Evolutionary conservation across 2,329 filamentous ascomycete species (phyloP).

Genomic region (Hymenoscyphus repandus): DNA sequence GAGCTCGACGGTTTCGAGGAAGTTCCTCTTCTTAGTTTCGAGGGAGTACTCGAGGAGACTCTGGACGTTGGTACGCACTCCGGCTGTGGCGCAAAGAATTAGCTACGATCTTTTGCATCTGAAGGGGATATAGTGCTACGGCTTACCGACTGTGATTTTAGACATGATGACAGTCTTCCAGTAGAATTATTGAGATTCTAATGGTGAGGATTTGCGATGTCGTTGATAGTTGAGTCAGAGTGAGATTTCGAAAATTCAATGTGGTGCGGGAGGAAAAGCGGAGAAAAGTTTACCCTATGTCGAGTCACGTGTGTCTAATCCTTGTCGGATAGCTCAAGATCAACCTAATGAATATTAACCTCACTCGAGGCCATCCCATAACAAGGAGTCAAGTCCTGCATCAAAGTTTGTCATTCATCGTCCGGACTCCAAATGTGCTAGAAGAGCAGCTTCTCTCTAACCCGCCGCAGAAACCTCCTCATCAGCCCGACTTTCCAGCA

Average conservation of each 20-base stretch:
- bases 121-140: slow-evolving; percentile 1
- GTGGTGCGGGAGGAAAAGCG: background rate
- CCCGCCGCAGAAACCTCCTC: too few relatives aligned
- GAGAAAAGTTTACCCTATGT: background rate
- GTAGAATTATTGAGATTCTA: slow-evolving; percentile 62
- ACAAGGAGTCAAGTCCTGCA: too few relatives aligned
- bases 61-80: slow-evolving; percentile 92
- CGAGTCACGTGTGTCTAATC: too few relatives aligned
- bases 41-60: slow-evolving; percentile 92
- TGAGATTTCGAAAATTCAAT: background rate
- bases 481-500: too few relatives aligned
- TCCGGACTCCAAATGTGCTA: too few relatives aligned
- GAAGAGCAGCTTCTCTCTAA: too few relatives aligned
- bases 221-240: slow-evolving; percentile 10
- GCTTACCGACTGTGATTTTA: slow-evolving; percentile 73
- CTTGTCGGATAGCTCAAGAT: too few relatives aligned
- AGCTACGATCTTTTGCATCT: background rate
- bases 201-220: slow-evolving; percentile 59
- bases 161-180: slow-evolving; percentile 89
- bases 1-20: slow-evolving; percentile 89
- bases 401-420: too few relatives aligned
- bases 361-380: too few relatives aligned
- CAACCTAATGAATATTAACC: too few relatives aligned
- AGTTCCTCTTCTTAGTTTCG: slow-evolving; percentile 97
- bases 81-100: slow-evolving; percentile 55